Evolutionary conservation across 2,329 filamentous ascomycete genomes (phyloP), one percentile per base, ranked within the genome.

Genomic region (Hypomyces rosellus): DNA sequence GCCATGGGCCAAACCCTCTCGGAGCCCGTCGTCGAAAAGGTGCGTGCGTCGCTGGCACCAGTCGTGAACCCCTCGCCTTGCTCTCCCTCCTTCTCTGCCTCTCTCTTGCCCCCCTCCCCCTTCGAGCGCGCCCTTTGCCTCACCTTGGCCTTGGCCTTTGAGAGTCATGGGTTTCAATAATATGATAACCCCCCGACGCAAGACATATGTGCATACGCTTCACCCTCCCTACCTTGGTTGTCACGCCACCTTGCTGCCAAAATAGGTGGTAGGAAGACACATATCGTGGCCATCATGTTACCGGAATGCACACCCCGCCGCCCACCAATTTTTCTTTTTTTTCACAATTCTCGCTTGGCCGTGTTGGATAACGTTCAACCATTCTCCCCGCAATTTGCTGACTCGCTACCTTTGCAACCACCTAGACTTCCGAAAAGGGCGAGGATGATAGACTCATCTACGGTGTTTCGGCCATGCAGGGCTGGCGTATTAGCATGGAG

Each of bases 401-500:
- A 66, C 59, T 33, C 15, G 34, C 48, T 48, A 11, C 46, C 46
- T 42, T 38, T 40, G 54, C 43, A 16, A 33, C 18, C 25, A 36
- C 59, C 52, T 67, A 97, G 93, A 78, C 84, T 74, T 99, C 93
- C 65, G 85, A 86, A 69, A 84, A 84, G 67, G 91, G 91, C 72
- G 85, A 89, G 74, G 91, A 97, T 88, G 90, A 95, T 59, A 85
- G 89, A 67, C 84, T 96, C 67, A 74, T 93, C 67, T 99, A 88
- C 71, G 93, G 93, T 66, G 84, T 97, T 59, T 99, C 93, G 59
- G 90, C 90, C 72, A 99, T 99, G 93, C 93, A 99, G 74, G 93
- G 93, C 77, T 99, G 93, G 93, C 88, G 93, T 75, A 97, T 99
- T 74, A 96, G 89, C 77, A 99, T 99, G 93, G 93, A 99, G 71